A percentile compares a stretch with the other conserved stretches of the same genome.
Conservation (phyloP, 192 early-diverging fungal species). For the Podochytrium sp. region DNA sequence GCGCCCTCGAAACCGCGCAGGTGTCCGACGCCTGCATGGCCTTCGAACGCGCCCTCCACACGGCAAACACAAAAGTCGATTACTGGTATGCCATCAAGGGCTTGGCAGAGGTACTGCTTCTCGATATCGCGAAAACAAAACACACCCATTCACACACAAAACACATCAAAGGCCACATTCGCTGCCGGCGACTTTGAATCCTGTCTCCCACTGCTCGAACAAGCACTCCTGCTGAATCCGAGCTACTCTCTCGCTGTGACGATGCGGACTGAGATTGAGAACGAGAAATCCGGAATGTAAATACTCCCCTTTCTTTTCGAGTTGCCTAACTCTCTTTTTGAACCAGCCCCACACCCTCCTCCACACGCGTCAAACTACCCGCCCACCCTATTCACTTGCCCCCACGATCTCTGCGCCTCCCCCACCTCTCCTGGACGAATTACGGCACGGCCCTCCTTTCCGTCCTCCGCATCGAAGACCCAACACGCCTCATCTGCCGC, state of each 20-base stretch:
- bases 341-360: no score
- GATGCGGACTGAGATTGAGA: background rate
- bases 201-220: background rate
- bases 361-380: background rate
- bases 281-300: background rate
- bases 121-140: no score
- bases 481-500: no score
- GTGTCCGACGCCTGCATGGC: background rate
- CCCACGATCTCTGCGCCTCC: background rate
- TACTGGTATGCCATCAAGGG: conserved; percentile 12
- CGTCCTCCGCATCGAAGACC: no score
- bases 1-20: background rate
- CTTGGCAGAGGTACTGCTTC: background rate
- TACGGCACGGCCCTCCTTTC: background rate
- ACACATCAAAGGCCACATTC: background rate
- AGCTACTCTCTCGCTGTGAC: background rate
- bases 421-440: background rate
- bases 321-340: no score
- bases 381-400: background rate
- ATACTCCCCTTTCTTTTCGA: no score
- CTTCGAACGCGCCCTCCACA: background rate
- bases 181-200: background rate
- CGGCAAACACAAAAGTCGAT: background rate
- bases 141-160: no score
- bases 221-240: background rate